Percentiles rank a stretch among this genome's conserved stretches.
Conservation (phyloP, 257 asterid genomes). For the Nicotiana attenuata region DNA sequence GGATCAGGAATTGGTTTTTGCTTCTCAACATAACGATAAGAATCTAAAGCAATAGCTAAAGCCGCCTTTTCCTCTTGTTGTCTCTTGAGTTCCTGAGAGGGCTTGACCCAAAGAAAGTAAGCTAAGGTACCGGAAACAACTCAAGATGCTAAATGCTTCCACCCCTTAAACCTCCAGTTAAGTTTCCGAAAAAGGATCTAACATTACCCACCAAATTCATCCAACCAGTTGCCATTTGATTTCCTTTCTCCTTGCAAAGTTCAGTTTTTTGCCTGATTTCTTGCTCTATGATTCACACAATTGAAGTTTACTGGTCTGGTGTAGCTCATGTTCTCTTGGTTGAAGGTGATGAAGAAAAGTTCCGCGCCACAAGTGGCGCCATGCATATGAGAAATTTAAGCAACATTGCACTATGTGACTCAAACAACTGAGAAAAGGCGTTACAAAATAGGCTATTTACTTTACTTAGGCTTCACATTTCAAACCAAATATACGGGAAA, state of each 20-base stretch:
- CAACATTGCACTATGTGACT: too few species aligned
- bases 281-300: background rate
- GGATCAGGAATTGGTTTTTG: conserved; percentile 84
- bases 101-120: conserved; percentile 85
- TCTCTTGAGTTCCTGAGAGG: conserved; percentile 74
- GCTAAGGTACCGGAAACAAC: conserved; percentile 96
- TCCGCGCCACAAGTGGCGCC: too few species aligned
- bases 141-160: conserved; percentile 83
- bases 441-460: too few species aligned
- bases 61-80: conserved; percentile 90
- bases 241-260: background rate
- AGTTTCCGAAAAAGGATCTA: conserved; percentile 67
- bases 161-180: conserved; percentile 89
- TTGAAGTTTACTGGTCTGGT: background rate
- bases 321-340: background rate
- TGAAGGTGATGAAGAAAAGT: too few species aligned
- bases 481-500: too few species aligned
- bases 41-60: conserved; percentile 57
- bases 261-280: background rate
- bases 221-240: conserved; percentile 56
- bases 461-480: too few species aligned
- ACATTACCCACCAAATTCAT: conserved; percentile 52
- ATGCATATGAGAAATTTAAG: too few species aligned
- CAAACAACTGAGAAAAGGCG: too few species aligned
- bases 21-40: conserved; percentile 68